Percentiles rank a stretch among this genome's conserved stretches.
Conservation (phyloP, 1,284 basidiomycete genomes). For the Chalciporus sp. region DNA sequence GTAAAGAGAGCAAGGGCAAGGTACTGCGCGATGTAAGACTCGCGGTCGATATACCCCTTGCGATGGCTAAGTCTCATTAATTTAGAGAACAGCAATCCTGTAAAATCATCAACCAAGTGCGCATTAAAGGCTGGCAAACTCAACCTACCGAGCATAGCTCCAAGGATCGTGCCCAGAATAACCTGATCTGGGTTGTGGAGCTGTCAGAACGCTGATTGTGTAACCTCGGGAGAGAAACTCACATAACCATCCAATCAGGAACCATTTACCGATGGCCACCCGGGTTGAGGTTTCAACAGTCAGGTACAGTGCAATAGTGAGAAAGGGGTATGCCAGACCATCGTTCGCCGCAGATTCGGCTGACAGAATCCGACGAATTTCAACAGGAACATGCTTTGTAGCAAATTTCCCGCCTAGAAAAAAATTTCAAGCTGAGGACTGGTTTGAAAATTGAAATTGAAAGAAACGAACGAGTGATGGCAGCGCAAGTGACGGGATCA, state of each 20-base stretch:
- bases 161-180: conserved; percentile 77
- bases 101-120: conserved; percentile 1
- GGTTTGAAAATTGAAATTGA: not conserved
- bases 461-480: conserved; percentile 33
- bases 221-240: conserved; percentile 28
- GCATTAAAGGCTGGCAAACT: not conserved
- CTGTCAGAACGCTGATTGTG: not conserved
- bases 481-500: conserved; percentile 78
- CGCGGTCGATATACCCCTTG: conserved; percentile 82
- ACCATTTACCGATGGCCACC: conserved; percentile 75
- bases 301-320: conserved; percentile 87
- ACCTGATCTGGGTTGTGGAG: conserved; percentile 71
- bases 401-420: conserved; percentile 86
- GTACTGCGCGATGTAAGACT: conserved; percentile 92
- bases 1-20: conserved; percentile 82
- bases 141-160: conserved; percentile 67
- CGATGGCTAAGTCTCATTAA: conserved; percentile 83
- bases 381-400: conserved; percentile 81
- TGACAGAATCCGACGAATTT: conserved; percentile 83
- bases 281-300: conserved; percentile 68
- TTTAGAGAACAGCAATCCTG: conserved; percentile 73
- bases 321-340: conserved; percentile 91
- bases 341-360: conserved; percentile 91
- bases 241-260: conserved; percentile 82
- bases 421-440: conserved; percentile 36